A percentile compares a stretch with the other conserved stretches of the same genome.
Conservation (phyloP, 331 rosid species). For the Rhamnella rubrinervis region DNA sequence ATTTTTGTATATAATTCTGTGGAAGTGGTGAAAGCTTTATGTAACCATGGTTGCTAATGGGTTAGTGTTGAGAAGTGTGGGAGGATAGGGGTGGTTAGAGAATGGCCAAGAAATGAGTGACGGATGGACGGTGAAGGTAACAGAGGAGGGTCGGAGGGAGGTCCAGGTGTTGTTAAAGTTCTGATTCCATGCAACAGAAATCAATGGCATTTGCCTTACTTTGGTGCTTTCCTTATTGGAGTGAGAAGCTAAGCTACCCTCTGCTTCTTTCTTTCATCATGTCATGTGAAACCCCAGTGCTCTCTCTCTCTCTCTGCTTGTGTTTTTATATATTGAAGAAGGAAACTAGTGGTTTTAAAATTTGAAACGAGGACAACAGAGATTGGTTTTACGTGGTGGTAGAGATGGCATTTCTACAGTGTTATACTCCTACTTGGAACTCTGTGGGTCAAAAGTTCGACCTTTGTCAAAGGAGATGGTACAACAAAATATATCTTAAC, state of each 20-base stretch:
- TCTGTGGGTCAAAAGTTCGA: too few relatives aligned
- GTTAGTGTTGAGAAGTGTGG: slow-evolving; percentile 46
- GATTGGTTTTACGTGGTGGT: slow-evolving; percentile 15
- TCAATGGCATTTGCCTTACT: slow-evolving; percentile 48
- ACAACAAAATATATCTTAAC: too few relatives aligned
- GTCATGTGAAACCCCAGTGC: neutral
- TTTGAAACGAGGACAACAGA: slow-evolving; percentile 16
- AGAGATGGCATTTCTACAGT: too few relatives aligned
- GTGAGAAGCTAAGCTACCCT: neutral
- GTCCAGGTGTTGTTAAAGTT: slow-evolving; percentile 79
- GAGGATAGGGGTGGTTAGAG: slow-evolving; percentile 45
- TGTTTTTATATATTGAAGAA: neutral
- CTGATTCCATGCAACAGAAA: slow-evolving; percentile 59
- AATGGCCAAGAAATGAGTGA: slow-evolving; percentile 47
- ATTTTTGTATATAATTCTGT: neutral
- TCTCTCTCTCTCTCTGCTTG: neutral
- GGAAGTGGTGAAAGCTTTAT: neutral
- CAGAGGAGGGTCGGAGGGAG: slow-evolving; percentile 26
- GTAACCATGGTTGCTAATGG: slow-evolving; percentile 17
- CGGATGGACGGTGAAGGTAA: slow-evolving; percentile 53
- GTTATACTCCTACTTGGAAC: too few relatives aligned
- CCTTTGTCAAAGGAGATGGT: too few relatives aligned
- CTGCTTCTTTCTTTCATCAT: slow-evolving; percentile 17
- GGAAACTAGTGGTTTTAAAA: neutral
- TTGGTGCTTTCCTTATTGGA: slow-evolving; percentile 5